Base-by-base conservation (phyloP, 2,329 filamentous ascomycete genomes). In the Epichloe scottii region DNA sequence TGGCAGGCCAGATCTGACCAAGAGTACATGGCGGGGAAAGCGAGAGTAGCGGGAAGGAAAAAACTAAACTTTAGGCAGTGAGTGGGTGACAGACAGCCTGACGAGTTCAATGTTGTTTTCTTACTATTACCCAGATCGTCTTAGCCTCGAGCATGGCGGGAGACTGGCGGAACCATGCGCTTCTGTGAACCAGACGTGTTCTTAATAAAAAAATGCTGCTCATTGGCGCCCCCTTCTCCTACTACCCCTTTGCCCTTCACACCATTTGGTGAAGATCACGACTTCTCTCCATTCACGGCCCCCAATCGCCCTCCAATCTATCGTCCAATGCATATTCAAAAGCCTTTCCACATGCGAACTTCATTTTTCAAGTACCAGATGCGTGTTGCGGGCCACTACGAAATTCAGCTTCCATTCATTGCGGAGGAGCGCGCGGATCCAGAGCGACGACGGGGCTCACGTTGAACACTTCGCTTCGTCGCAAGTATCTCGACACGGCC, bases 361-460 rank as follows among this genome's bases (percentile, higher is more conserved):
- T 72, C 71, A 60, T 73, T 74, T 62, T 75, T 75, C 67, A 71
- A 70, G 62, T 71, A 69, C 73, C 76, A 79, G 74, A 81, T 81
- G 77, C 75, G 73, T 66, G 63, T 71, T 62, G 69, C 71, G 59
- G 72, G 69, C 68, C 68, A 70, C 65, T 70, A 74, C 63, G 68
- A 71, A 63, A 67, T 70, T 56, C 68, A 73, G 59, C 69, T 70
- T 64, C 71, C 72, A 63, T 68, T 71, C 63, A 68, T 75, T 58
- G 72, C 70, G 59, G 69, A 76, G 63, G 68, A 69, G 59, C 77
- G 77, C 62, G 74, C 73, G 60, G 77, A 80, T 70, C 75, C 77
- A 54, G 73, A 79, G 70, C 76, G 77, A 61, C 77, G 77, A 66
- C 76, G 77, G 57, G 77, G 77, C 64, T 70, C 74, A 58, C 71